Conservation (phyloP, 2,329 filamentous ascomycete species). For the Emergomyces orientalis region DNA sequence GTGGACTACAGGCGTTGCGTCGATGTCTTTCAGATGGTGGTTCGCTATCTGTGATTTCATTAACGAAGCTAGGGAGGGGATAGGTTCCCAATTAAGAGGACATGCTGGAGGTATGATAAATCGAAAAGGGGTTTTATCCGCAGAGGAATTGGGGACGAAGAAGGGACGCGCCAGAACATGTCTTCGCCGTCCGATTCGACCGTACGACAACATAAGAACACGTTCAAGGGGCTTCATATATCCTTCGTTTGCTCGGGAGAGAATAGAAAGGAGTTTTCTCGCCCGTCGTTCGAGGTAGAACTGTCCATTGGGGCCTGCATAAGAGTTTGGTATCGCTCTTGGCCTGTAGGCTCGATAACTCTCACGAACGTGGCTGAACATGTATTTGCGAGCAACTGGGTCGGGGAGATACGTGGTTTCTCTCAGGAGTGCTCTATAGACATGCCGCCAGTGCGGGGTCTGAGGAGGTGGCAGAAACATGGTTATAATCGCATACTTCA, state of each 20-base stretch:
- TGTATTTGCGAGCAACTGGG: conserved; percentile 42
- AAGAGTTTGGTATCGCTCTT: conserved; percentile 15
- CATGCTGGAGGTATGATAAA: conserved; percentile 13
- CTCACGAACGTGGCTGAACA: conserved; percentile 40
- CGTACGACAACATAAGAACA: conserved; percentile 48
- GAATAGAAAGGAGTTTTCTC: conserved; percentile 33
- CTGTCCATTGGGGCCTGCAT: conserved; percentile 16
- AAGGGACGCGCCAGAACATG: conserved; percentile 36
- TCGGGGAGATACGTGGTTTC: conserved; percentile 54
- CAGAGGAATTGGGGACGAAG: conserved; percentile 11
- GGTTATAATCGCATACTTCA: background rate
- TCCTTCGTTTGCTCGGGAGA: conserved; percentile 48
- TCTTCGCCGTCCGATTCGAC: conserved; percentile 46
- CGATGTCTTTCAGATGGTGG: conserved; percentile 18
- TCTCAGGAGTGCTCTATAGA: conserved; percentile 49
- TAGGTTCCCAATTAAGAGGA: conserved; percentile 29
- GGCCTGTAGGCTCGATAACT: conserved; percentile 40
- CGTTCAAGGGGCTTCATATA: conserved; percentile 43
- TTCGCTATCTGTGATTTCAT: conserved; percentile 28
- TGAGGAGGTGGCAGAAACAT: background rate
- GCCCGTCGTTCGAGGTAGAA: conserved; percentile 21
- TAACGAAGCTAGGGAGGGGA: conserved; percentile 25
- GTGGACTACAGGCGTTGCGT: conserved; percentile 8
- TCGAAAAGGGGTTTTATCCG: conserved; percentile 11
- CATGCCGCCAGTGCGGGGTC: conserved; percentile 31